These are phyloP conservation scores for Taiozyma onychis DNA, from an alignment of 1,139 yeast genomes.

Conservation along the genomic window DNA sequence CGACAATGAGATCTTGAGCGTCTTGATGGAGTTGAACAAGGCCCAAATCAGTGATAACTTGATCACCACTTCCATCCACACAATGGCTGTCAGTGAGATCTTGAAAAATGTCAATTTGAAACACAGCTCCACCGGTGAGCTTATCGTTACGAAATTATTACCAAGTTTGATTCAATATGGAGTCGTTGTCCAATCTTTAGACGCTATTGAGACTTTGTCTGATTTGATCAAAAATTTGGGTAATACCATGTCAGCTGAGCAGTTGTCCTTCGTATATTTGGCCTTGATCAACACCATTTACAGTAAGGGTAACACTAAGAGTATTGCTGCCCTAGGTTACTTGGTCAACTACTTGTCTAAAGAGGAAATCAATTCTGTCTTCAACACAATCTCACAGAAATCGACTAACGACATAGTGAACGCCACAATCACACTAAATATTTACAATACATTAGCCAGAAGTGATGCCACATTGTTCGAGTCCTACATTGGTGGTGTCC, in stretches of 20 bases:
- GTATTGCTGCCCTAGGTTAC: slow-evolving; percentile 50
- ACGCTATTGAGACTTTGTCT: slow-evolving; percentile 56
- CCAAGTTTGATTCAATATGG: slow-evolving; percentile 28
- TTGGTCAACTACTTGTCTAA: slow-evolving; percentile 33
- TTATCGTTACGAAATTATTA: slow-evolving; percentile 29
- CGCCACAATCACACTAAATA: slow-evolving; percentile 21
- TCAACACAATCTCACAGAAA: slow-evolving; percentile 8
- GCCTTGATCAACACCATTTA: slow-evolving; percentile 38
- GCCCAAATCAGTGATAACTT: slow-evolving; percentile 30
- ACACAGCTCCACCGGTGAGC: slow-evolving; percentile 27
- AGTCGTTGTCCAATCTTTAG: slow-evolving; percentile 37
- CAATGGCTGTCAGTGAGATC: slow-evolving; percentile 65
- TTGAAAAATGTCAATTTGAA: slow-evolving; percentile 33
- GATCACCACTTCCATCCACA: slow-evolving; percentile 58
- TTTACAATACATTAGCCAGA: slow-evolving; percentile 27
- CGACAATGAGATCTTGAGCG: slow-evolving; percentile 21
- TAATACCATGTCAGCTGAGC: slow-evolving; percentile 36
- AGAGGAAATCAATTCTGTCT: slow-evolving; percentile 10
- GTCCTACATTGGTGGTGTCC: slow-evolving; percentile 18
- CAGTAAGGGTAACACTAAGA: slow-evolving; percentile 39
- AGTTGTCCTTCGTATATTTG: slow-evolving; percentile 29
- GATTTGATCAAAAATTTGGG: slow-evolving; percentile 58
- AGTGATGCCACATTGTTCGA: slow-evolving; percentile 12
- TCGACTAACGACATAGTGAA: slow-evolving; percentile 13
- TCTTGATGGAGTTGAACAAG: slow-evolving; percentile 25